Evolutionary conservation across 106 monocot species (phyloP).

Genomic region (Platanthera zijinensis): DNA sequence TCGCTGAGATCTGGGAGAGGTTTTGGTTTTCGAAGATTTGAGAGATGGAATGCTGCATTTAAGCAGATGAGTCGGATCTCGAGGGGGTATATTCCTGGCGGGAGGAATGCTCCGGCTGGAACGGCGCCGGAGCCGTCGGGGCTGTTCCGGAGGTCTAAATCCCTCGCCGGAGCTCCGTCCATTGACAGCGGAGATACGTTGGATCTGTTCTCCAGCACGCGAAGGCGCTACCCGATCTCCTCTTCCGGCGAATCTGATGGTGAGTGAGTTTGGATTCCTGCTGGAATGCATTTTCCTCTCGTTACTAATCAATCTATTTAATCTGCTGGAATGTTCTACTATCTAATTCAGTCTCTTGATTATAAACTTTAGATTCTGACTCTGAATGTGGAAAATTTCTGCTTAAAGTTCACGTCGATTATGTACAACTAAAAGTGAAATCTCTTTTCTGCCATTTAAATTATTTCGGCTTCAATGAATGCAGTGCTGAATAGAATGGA

Average conservation of each 20-base stretch:
- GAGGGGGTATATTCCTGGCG: not conserved
- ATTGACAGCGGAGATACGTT: not conserved
- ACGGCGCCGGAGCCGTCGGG: not conserved
- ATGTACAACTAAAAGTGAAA: not conserved
- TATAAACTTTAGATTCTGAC: not conserved
- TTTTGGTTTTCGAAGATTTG: not conserved
- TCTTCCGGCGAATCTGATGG: conserved; percentile 5
- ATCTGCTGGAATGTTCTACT: no score
- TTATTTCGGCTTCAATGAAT: not conserved
- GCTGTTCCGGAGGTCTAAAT: not conserved
- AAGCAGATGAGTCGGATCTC: not conserved
- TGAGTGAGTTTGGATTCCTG: not conserved
- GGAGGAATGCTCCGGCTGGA: conserved; percentile 1
- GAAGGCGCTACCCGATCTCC: not conserved
- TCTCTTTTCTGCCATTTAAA: not conserved
- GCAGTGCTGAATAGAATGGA: conserved; percentile 3
- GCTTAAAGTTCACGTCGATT: not conserved
- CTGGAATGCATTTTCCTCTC: not conserved
- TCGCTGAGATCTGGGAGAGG: no score
- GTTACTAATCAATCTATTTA: not conserved
- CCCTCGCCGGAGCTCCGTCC: not conserved
- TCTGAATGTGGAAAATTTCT: not conserved
- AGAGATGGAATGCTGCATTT: not conserved
- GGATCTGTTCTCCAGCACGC: conserved; percentile 1
- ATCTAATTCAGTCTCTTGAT: no score